Evolutionary conservation across 2,329 filamentous ascomycete species (phyloP), one percentile per base, ranked within the genome.

Genomic region (Hawksworthiomyces lignivorus): DNA sequence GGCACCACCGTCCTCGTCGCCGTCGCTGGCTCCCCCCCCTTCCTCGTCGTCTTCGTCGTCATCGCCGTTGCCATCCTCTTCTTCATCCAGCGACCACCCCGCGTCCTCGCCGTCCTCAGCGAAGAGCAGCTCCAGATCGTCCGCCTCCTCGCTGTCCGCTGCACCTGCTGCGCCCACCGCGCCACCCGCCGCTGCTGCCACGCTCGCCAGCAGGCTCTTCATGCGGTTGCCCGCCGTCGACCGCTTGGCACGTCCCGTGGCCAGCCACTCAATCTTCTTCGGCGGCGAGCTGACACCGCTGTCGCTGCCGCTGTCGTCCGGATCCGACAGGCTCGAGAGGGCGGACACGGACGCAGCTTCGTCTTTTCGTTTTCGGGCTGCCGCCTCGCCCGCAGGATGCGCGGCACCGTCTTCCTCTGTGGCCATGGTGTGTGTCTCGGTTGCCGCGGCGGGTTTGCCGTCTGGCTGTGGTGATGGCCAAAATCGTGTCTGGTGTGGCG

Each of bases 201-300:
- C 84, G 51, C 82, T 81, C 41, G 84, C 79, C 34, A 92, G 69
- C 58, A 94, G 77, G 37, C 78, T 77, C 53, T 84, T 81, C 73
- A 94, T 84, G 50, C 87, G 80, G 58, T 87, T 89, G 45, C 88
- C 88, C 17, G 88, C 88, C 1, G 85, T 94, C 11, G 82, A 80
- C 49, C 88, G 82, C 61, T 80, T 85, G 50, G 77, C 70, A 46
- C 88, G 82, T 28, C 78, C 78, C 5, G 82, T 85, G 34, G 82
- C 82, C 28, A 90, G 73, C 70, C 81, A 84, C 68, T 86, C 78
- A 39, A 82, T 64, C 46, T 59, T 43, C 18, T 45, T 33, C 50
- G 30, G 33, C 22, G 39, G 27, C n/a, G 39, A 21, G 6, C 9
- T 24, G 39, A 14, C 21, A 11, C 35, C 18, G 36, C 51, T 31